Evolutionary conservation across 345 rosid species (phyloP).

Genomic region (Salix dunnii): DNA sequence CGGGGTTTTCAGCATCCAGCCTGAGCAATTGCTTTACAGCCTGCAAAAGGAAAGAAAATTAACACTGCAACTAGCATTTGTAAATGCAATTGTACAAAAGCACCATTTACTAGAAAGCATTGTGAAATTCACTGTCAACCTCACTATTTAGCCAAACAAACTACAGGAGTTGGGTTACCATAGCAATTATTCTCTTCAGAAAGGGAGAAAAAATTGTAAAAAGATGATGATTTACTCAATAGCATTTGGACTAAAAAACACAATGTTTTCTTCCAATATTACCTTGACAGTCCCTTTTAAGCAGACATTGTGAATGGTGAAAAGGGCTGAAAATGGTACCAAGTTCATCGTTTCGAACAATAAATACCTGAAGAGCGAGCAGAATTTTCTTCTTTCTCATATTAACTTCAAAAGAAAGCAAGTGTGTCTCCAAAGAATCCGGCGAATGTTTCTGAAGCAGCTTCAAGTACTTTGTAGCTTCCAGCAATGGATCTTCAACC

Average conservation of each 20-base stretch:
- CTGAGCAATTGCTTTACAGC: conserved; percentile 83
- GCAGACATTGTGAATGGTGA: neutral
- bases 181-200: neutral
- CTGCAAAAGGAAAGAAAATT: conserved; percentile 32
- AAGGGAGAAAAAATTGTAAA: neutral
- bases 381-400: conserved; percentile 89
- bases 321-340: neutral
- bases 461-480: conserved; percentile 91
- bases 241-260: neutral
- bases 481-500: conserved; percentile 87
- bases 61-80: neutral
- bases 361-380: conserved; percentile 84
- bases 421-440: conserved; percentile 80
- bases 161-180: neutral
- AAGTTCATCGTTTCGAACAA: neutral
- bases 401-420: conserved; percentile 92
- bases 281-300: neutral
- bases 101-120: neutral
- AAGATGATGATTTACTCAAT: neutral
- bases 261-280: neutral
- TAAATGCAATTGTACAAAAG: neutral
- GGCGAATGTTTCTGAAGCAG: conserved; percentile 88
- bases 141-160: neutral
- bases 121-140: neutral
- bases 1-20: conserved; percentile 82